Evolutionary conservation across 345 rosid genomes (phyloP).

Genomic region (Moricandia arvensis): DNA sequence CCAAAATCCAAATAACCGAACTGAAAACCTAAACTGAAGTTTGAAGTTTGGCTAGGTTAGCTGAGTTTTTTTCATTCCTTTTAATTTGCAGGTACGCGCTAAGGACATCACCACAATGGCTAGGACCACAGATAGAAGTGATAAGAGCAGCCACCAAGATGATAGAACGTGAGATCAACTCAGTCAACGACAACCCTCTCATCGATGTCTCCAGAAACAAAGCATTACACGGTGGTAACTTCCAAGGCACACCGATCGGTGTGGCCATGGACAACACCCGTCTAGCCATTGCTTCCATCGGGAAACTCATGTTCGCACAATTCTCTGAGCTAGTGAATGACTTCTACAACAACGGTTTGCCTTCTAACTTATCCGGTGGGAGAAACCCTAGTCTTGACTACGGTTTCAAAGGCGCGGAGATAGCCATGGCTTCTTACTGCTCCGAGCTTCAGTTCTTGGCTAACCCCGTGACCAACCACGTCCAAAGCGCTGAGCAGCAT

Average conservation of each 20-base stretch:
- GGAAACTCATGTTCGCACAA: slow-evolving; percentile 64
- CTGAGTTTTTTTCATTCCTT: neutral
- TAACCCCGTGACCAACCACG: slow-evolving; percentile 66
- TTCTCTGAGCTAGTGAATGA: slow-evolving; percentile 73
- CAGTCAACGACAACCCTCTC: slow-evolving; percentile 69
- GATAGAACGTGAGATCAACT: slow-evolving; percentile 66
- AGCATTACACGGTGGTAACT: slow-evolving; percentile 71
- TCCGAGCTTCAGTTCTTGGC: slow-evolving; percentile 66
- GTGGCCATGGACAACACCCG: slow-evolving; percentile 72
- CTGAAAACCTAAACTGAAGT: neutral
- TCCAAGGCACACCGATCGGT: slow-evolving; percentile 73
- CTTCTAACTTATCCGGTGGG: slow-evolving; percentile 65
- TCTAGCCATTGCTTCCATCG: slow-evolving; percentile 63
- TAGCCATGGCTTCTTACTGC: slow-evolving; percentile 72
- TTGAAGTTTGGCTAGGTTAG: neutral
- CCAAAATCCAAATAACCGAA: neutral
- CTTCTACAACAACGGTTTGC: slow-evolving; percentile 75
- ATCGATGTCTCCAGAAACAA: slow-evolving; percentile 68
- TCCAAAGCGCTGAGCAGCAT: slow-evolving; percentile 67
- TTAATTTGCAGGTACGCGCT: slow-evolving; percentile 42
- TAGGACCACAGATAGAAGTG: slow-evolving; percentile 62
- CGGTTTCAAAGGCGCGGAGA: slow-evolving; percentile 76
- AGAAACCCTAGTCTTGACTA: slow-evolving; percentile 76
- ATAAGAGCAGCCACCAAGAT: slow-evolving; percentile 52
- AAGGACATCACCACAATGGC: slow-evolving; percentile 62